Percentiles rank a stretch among this genome's conserved stretches.
Conservation (phyloP, 2,329 filamentous ascomycete genomes). For the Fusarium bulbicola region DNA sequence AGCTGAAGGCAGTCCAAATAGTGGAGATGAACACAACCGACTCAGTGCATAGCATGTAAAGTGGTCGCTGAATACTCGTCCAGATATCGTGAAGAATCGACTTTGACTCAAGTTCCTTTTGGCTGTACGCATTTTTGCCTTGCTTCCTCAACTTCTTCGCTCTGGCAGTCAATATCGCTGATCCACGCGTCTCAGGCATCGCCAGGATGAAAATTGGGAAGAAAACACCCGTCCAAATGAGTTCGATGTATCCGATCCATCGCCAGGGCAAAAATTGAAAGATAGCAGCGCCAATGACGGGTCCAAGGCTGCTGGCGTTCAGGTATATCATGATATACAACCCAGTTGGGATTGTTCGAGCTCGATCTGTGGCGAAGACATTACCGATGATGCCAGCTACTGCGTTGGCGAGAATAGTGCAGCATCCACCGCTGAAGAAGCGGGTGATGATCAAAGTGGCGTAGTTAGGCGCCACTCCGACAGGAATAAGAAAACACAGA, state of each 20-base stretch:
- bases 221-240: slow-evolving; percentile 25
- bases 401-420: slow-evolving; percentile 1
- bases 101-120: slow-evolving; percentile 15
- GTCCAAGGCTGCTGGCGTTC: slow-evolving; percentile 16
- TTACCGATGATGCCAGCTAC: slow-evolving; percentile 13
- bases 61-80: slow-evolving; percentile 4
- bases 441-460: slow-evolving; percentile 18
- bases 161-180: neutral
- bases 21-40: slow-evolving; percentile 10
- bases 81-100: slow-evolving; percentile 7
- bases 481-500: slow-evolving; percentile 10
- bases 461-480: slow-evolving; percentile 15
- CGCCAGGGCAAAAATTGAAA: slow-evolving; percentile 16
- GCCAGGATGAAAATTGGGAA: slow-evolving; percentile 27
- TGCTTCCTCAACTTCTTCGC: slow-evolving; percentile 8
- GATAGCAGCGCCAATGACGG: slow-evolving; percentile 19
- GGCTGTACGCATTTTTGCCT: slow-evolving; percentile 1
- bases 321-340: slow-evolving; percentile 28
- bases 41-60: slow-evolving; percentile 28
- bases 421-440: slow-evolving; percentile 23
- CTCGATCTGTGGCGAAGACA: slow-evolving; percentile 10
- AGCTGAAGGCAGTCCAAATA: slow-evolving; percentile 17
- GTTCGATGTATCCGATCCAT: slow-evolving; percentile 28
- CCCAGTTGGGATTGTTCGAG: slow-evolving; percentile 7
- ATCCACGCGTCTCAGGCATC: slow-evolving; percentile 15